phyloP scores from a whole-genome alignment of 129 eudicot species.

The Chrysanthemum makinoi region DNA sequence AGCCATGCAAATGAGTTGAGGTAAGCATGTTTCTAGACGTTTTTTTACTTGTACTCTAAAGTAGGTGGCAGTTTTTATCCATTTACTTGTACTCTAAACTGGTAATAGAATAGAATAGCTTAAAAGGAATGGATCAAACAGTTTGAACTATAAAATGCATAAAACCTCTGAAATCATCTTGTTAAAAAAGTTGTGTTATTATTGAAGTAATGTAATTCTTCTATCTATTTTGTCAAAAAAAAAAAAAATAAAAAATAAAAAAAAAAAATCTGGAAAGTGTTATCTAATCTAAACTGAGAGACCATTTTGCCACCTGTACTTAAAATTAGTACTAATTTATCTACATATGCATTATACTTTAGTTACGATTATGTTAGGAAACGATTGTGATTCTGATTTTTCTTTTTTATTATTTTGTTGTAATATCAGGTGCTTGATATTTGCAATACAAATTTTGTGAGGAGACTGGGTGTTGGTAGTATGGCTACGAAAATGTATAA shows the following conservation, averaged over 20 bases:
- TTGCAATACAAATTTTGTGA: conserved; percentile 30
- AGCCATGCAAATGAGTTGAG: conserved; percentile 22
- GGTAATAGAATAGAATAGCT: background rate
- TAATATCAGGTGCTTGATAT: conserved; percentile 23
- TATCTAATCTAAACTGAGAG: background rate
- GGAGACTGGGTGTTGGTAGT: conserved; percentile 22
- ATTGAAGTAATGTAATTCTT: background rate
- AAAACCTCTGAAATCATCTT: background rate
- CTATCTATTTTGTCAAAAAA: background rate
- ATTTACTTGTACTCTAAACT: background rate
- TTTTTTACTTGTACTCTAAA: background rate
- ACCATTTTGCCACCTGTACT: no score
- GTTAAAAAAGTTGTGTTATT: background rate
- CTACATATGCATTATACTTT: background rate
- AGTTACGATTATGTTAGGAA: background rate
- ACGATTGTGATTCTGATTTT: background rate
- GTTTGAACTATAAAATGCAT: background rate
- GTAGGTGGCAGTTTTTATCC: background rate
- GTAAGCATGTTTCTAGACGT: conserved; percentile 1
- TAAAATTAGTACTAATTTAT: background rate
- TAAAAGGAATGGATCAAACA: background rate
- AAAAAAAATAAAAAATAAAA: no score
- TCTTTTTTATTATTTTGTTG: background rate
- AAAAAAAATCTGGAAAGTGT: background rate
- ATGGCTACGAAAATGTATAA: conserved; percentile 23